A percentile compares a stretch with the other conserved stretches of the same genome.
These are phyloP conservation scores for Chlamydomonas sp. DNA, from an alignment of 139 green algal genomes.

Conservation along the genomic window DNA sequence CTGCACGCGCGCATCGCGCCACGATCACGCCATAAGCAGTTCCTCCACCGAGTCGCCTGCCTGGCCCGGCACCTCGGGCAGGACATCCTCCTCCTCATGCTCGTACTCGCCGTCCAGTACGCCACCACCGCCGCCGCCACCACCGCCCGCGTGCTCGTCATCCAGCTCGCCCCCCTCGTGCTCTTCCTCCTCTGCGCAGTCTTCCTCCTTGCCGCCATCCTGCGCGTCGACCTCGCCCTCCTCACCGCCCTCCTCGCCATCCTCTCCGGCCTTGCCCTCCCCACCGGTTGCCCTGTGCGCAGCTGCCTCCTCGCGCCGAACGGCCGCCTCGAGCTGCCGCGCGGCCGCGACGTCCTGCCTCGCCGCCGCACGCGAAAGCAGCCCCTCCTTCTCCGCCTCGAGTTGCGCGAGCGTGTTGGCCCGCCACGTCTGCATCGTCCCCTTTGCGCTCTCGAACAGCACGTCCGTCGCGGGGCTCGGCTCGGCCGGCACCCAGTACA, in stretches of 20 bases:
- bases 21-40: no score
- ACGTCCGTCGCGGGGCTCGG: neutral
- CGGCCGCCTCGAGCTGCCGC: neutral
- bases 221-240: neutral
- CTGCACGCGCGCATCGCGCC: no score
- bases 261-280: neutral
- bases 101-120: no score
- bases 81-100: no score
- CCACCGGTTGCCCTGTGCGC: no score
- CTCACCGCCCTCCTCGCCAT: neutral
- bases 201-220: constrained; percentile 4
- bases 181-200: no score
- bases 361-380: neutral
- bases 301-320: neutral
- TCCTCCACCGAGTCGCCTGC: no score
- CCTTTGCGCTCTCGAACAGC: neutral
- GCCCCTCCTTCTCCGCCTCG: constrained; percentile 13
- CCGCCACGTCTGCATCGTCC: neutral
- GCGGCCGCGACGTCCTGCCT: neutral
- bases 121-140: no score
- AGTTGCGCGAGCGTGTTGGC: constrained; percentile 5
- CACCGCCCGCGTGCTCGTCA: no score
- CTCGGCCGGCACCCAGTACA: constrained; percentile 10
- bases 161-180: no score
- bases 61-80: no score